Base-by-base conservation (phyloP, 768 basidiomycete species). In the Leccinum variicolor region DNA sequence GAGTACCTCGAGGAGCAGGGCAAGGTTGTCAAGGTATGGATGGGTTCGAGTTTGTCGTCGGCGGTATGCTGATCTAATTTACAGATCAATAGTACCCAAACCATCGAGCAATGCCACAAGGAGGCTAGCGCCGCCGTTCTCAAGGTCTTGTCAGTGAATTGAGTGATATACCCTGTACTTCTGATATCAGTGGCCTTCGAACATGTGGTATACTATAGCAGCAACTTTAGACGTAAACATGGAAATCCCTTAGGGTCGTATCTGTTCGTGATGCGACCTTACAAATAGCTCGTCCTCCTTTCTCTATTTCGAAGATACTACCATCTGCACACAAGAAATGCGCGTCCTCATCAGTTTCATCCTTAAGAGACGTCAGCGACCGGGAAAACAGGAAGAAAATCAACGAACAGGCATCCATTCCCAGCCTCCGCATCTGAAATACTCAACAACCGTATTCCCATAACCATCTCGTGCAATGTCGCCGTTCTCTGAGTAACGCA, bases 311-410 rank as follows among this genome's bases (percentile, higher is more conserved):
- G 19, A 82, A 78, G 49, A 94, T 82, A 1, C 83, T 76, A 2
- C 94, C 94, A 64, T 97, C 94, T 4, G 83, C 81, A 67, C 94
- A 97, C 13, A 96, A 64, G 17, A 89, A 72, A 71, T 89, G 88
- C 0, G 91, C 88, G 11, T 72, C 68, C 14, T 79, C 74, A 60
- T 93, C 89, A 26, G 64, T 63, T 11, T 77, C 72, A 60, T 85
- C 81, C 90, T 94, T 64, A 51, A 62, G 39, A 31, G 23, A 47
- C 4, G 17, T 61, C 50, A 58, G 55, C 19, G 47, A 54, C 33
- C 36, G 4, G 45, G 41, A 50, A 19, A 47, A 56, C 47, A 47
- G 34, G 56, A 58, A 60, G 21, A 26, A 23, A 31, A 29, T 29
- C 4, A 36, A 75, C 85, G 66, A 66, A 93, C 92, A 19, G 94